Percentiles rank a stretch among this genome's conserved stretches.
Evolutionary conservation across 1,284 basidiomycete genomes (phyloP).

Genomic region (Papiliotrema nemorosa): DNA sequence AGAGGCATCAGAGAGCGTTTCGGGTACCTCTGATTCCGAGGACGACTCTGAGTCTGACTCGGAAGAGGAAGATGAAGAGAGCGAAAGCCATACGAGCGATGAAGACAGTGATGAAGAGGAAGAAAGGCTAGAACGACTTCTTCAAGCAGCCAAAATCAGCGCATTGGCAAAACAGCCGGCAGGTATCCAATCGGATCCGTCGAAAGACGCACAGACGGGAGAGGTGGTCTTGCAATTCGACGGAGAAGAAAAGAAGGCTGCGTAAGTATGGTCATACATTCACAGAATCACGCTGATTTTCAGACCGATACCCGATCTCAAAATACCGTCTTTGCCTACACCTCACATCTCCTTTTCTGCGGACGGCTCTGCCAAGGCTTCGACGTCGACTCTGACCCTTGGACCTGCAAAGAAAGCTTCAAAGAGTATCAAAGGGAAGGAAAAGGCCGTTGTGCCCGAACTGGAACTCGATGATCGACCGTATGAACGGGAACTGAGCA

Average conservation of each 20-base stretch:
- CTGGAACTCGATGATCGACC: conserved; percentile 45
- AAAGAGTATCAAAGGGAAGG: conserved; percentile 1
- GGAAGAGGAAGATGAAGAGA: conserved; percentile 5
- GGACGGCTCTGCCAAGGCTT: conserved; percentile 30
- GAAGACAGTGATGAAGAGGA: conserved; percentile 24
- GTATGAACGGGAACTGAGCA: conserved; percentile 52
- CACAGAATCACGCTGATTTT: no score
- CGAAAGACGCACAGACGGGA: conserved; percentile 30
- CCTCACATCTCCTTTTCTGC: conserved; percentile 53
- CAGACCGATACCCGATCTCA: conserved; percentile 55
- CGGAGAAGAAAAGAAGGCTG: conserved; percentile 38
- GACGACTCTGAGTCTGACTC: conserved; percentile 4
- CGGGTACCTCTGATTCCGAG: conserved; percentile 12
- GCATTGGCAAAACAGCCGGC: conserved; percentile 44
- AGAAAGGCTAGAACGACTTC: conserved; percentile 62
- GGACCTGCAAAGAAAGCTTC: not conserved
- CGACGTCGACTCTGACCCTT: conserved; percentile 6
- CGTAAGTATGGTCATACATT: no score
- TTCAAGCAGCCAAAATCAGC: conserved; percentile 60
- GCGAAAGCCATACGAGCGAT: not conserved
- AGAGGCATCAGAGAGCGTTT: no score
- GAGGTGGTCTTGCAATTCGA: conserved; percentile 30
- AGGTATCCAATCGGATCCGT: conserved; percentile 20
- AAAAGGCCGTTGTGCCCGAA: conserved; percentile 20
- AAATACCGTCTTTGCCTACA: conserved; percentile 54